Conservation (phyloP, 495 filamentous ascomycete species). For the Sabuloglossum arenarium region DNA sequence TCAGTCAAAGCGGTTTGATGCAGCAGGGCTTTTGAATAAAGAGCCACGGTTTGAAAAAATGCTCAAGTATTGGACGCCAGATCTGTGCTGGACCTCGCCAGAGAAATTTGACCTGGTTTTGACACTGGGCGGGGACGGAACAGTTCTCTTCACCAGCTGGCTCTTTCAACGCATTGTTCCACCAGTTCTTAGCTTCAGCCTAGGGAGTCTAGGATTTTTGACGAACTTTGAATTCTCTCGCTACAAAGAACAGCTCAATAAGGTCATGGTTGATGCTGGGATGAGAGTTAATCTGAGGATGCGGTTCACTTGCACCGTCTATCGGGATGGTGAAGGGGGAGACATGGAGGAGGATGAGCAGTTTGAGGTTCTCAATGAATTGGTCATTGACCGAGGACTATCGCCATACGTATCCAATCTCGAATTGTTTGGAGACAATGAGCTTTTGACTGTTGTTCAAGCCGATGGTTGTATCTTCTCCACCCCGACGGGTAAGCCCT, state of each 20-base stretch:
- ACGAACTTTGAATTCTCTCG: constrained; percentile 78
- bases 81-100: constrained; percentile 73
- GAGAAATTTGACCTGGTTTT: constrained; percentile 86
- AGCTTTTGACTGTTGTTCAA: constrained; percentile 82
- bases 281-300: constrained; percentile 92
- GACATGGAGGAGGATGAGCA: constrained; percentile 59
- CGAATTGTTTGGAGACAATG: constrained; percentile 84
- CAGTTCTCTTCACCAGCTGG: constrained; percentile 89
- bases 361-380: constrained; percentile 90
- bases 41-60: constrained; percentile 53
- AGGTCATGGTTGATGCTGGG: constrained; percentile 73
- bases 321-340: constrained; percentile 45
- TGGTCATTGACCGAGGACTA: constrained; percentile 91
- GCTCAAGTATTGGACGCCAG: constrained; percentile 85
- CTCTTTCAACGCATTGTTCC: constrained; percentile 93
- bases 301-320: constrained; percentile 94
- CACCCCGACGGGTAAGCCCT: constrained; percentile 57
- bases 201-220: constrained; percentile 78
- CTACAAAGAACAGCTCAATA: constrained; percentile 63
- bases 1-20: constrained; percentile 69
- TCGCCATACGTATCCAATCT: constrained; percentile 93
- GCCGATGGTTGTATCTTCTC: constrained; percentile 95
- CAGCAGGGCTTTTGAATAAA: constrained; percentile 45
- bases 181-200: constrained; percentile 69
- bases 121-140: constrained; percentile 84